Evolutionary conservation across 2,329 filamentous ascomycete species (phyloP).

Genomic region (Piedraia hortae): DNA sequence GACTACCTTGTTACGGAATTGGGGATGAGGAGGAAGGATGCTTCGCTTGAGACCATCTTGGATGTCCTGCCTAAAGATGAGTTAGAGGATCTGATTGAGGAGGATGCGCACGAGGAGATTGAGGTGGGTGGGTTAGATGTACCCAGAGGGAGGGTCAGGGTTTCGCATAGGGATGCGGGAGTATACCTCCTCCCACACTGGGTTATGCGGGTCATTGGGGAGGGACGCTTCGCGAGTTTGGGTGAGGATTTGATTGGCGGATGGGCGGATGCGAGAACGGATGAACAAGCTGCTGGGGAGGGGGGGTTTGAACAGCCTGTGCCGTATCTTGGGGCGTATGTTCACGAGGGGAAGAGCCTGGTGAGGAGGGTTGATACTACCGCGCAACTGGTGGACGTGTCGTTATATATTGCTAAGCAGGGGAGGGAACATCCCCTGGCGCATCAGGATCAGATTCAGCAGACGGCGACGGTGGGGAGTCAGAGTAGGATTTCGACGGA

Average conservation of each 20-base stretch:
- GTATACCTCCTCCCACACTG: constrained; percentile 85
- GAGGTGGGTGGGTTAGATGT: no score
- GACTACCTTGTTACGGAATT: no score
- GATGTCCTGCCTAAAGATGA: no score
- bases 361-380: constrained; percentile 76
- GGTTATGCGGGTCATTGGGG: constrained; percentile 64
- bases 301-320: no score
- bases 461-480: constrained; percentile 54
- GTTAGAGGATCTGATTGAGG: no score
- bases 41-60: no score
- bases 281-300: no score
- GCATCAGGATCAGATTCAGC: constrained; percentile 52
- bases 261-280: constrained; percentile 81
- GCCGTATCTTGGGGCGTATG: no score
- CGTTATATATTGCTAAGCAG: constrained; percentile 64
- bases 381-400: constrained; percentile 52
- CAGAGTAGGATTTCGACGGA: constrained; percentile 57
- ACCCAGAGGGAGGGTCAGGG: no score
- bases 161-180: constrained; percentile 77
- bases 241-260: constrained; percentile 79
- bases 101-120: no score
- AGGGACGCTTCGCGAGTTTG: constrained; percentile 63
- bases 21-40: constrained; percentile 59
- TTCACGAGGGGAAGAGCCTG: no score
- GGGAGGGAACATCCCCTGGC: constrained; percentile 29